phyloP scores from a whole-genome alignment of 2,329 filamentous ascomycete genomes.

The Metarhizium guizhouense region DNA sequence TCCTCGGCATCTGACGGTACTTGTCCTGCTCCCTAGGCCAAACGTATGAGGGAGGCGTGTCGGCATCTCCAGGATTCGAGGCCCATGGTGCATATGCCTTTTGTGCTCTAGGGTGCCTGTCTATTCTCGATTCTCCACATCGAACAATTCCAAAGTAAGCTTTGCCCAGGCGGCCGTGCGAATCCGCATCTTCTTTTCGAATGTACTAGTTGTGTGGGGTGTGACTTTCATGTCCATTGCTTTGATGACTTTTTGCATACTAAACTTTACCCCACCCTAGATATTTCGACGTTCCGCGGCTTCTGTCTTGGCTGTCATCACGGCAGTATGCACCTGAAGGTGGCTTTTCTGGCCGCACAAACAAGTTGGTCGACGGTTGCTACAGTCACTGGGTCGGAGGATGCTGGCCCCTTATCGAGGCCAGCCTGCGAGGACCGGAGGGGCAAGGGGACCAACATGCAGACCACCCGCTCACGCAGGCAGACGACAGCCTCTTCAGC shows the following conservation, averaged over 20 bases:
- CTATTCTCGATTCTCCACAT: slow-evolving; percentile 73
- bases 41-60: slow-evolving; percentile 92
- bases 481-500: slow-evolving; percentile 55
- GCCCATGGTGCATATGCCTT: slow-evolving; percentile 96
- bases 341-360: slow-evolving; percentile 86
- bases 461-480: slow-evolving; percentile 20
- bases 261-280: slow-evolving; percentile 31
- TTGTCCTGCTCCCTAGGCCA: slow-evolving; percentile 51
- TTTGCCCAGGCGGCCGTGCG: not conserved
- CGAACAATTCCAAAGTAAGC: slow-evolving; percentile 63
- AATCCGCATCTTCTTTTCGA: not conserved
- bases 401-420: slow-evolving; percentile 87
- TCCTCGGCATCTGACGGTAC: slow-evolving; percentile 4
- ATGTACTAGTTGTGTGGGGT: not conserved
- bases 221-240: not conserved
- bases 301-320: slow-evolving; percentile 82
- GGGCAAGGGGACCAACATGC: slow-evolving; percentile 18
- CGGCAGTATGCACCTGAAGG: slow-evolving; percentile 87
- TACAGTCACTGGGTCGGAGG: slow-evolving; percentile 97
- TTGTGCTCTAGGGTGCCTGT: slow-evolving; percentile 81
- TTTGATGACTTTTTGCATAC: slow-evolving; percentile 15
- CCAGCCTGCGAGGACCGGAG: slow-evolving; percentile 52
- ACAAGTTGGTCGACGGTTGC: slow-evolving; percentile 96
- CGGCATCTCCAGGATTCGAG: slow-evolving; percentile 74
- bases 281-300: slow-evolving; percentile 65